phyloP scores from a whole-genome alignment of 495 filamentous ascomycete genomes.

The Aspergillus asperescens region DNA sequence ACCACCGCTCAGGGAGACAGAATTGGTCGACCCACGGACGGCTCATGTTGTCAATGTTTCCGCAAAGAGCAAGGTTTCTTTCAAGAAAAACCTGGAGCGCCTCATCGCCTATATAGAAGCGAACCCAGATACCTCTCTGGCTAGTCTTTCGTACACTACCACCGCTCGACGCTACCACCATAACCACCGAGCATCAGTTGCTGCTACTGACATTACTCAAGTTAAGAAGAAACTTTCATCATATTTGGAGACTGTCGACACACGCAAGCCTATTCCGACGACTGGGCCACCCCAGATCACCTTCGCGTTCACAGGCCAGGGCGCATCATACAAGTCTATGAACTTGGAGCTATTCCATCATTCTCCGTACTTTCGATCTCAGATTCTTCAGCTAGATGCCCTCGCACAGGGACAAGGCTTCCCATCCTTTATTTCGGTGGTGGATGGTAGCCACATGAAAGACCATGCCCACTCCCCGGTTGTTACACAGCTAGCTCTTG shows the following conservation, averaged over 20 bases:
- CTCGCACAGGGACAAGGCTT: constrained; percentile 3
- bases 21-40: constrained; percentile 11
- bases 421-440: constrained; percentile 1
- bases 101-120: constrained; percentile 43
- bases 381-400: neutral
- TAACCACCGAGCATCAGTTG: neutral
- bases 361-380: neutral
- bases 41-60: constrained; percentile 25
- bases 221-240: neutral
- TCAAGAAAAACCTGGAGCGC: constrained; percentile 26
- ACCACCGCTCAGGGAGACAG: neutral
- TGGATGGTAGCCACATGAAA: constrained; percentile 2
- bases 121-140: neutral
- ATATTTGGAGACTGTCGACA: neutral
- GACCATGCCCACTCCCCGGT: constrained; percentile 51
- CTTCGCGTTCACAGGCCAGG: constrained; percentile 4
- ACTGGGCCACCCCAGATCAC: constrained; percentile 2
- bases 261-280: constrained; percentile 2
- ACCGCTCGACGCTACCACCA: constrained; percentile 6
- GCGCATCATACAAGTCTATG: neutral
- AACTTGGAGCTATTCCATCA: neutral
- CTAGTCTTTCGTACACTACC: constrained; percentile 3
- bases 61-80: constrained; percentile 23
- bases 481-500: constrained; percentile 65
- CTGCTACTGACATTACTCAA: neutral